Evolutionary conservation across 2,329 filamentous ascomycete species (phyloP).

Genomic region (Talaromyces funiculosus): DNA sequence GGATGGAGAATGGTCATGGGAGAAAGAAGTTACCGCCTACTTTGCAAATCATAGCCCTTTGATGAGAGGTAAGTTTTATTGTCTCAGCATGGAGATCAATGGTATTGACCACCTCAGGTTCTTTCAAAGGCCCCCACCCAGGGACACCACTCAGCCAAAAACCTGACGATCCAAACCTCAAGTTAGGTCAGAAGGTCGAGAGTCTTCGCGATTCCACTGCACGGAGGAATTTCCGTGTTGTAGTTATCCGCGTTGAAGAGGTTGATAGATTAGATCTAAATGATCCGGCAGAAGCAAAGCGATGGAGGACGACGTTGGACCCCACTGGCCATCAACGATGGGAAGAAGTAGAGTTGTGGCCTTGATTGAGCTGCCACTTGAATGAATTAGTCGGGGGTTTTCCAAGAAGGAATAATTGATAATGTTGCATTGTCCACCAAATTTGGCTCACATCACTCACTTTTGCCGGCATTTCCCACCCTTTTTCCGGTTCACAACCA

Average conservation of each 20-base stretch:
- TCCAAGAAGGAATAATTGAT: background rate
- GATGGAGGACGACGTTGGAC: slow-evolving; percentile 63
- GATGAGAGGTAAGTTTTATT: slow-evolving; percentile 58
- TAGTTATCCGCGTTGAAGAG: slow-evolving; percentile 75
- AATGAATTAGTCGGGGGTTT: background rate
- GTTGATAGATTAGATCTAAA: slow-evolving; percentile 70
- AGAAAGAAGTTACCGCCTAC: slow-evolving; percentile 71
- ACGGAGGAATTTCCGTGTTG: slow-evolving; percentile 73
- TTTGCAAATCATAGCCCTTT: slow-evolving; percentile 82
- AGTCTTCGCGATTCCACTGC: slow-evolving; percentile 65
- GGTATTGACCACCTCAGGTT: slow-evolving; percentile 39
- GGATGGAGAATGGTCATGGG: slow-evolving; percentile 64
- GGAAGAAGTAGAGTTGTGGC: slow-evolving; percentile 66
- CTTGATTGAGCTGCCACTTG: slow-evolving; percentile 28
- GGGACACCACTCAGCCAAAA: slow-evolving; percentile 55
- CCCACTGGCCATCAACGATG: slow-evolving; percentile 48
- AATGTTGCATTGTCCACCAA: background rate
- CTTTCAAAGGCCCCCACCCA: slow-evolving; percentile 67
- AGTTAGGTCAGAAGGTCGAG: slow-evolving; percentile 59
- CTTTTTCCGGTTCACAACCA: background rate
- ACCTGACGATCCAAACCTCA: slow-evolving; percentile 41
- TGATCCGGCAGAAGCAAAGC: slow-evolving; percentile 56
- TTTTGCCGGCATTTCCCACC: background rate
- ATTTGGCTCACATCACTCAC: background rate
- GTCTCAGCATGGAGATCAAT: background rate